Base-by-base conservation (phyloP, 2,329 filamentous ascomycete genomes). In the Beauveria caledonica region DNA sequence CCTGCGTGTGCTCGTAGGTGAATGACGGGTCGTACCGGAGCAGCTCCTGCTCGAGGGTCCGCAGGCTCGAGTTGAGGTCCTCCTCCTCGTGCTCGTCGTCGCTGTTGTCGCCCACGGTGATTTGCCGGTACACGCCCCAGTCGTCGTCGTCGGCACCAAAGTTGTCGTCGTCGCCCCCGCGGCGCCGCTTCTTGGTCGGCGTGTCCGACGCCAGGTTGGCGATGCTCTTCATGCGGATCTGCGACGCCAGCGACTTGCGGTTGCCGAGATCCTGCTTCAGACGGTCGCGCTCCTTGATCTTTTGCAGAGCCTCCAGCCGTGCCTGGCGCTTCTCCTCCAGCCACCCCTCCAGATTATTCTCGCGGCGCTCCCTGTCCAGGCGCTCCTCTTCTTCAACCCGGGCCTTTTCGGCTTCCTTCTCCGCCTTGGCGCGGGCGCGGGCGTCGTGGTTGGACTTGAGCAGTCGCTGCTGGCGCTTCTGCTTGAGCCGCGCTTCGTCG, bases 121-220 rank as follows among this genome's bases (percentile, higher is more conserved):
- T 95, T 45, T 90, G 90, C 58, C 94, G 87, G 74, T 99, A 99
- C 15, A 99, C 91, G 61, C 91, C 91, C 94, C 94, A 99, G 73
- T 99, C 94, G 61, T 95, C 92, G 69, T 99, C 94, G 72, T 99
- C 93, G 54, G 92, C 92, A 60, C 94, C 94, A 70, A 99, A 99
- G 62, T 90, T 92, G 71, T 99, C 94, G 68, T 99, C 94, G 70
- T 97, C 93, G 4, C 88, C 90, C 8, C 91, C 92, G 19, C 92
- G 86, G 15, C 91, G 81, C 60, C 93, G 85, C 74, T 96, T 95
- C 72, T 92, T 92, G 64, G 81, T 78, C 1, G 93, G 92, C 6
- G 85, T 86, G 72, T 99, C 94, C 0, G 93, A 92, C 3, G 94
- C 94, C 1, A 99, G 86, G 69, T 96, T 97, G 62, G 94, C 94